phyloP scores from a whole-genome alignment of 1,284 basidiomycete genomes.

The Cystobasidium slooffiae region DNA sequence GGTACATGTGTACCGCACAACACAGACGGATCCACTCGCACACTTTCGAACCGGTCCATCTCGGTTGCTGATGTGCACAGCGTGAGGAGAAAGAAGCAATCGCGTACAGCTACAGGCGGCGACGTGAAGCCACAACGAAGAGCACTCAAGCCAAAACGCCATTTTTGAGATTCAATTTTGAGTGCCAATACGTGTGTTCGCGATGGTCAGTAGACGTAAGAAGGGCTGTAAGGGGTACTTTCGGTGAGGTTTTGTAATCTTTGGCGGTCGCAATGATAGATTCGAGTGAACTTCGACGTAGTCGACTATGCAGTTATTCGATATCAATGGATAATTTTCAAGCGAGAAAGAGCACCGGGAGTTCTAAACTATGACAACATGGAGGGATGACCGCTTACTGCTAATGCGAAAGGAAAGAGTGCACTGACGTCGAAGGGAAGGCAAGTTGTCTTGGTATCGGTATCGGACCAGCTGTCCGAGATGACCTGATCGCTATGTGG shows the following conservation, averaged over 20 bases:
- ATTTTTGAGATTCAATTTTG: background rate
- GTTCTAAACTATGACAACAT: conserved; percentile 11
- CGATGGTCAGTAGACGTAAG: background rate
- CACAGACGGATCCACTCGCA: conserved; percentile 9
- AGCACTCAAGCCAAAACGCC: background rate
- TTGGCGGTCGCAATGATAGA: background rate
- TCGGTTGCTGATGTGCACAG: background rate
- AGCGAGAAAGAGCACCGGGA: too few relatives aligned
- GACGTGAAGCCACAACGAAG: background rate
- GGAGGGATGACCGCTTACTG: background rate
- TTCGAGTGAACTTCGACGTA: background rate
- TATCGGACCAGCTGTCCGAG: background rate
- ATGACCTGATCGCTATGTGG: too few relatives aligned
- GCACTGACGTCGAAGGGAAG: background rate
- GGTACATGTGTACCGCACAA: conserved; percentile 6
- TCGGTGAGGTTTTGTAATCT: background rate
- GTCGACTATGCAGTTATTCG: too few relatives aligned
- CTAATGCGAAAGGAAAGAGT: background rate
- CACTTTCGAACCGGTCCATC: background rate
- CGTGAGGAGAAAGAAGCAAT: background rate
- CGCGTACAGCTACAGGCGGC: background rate
- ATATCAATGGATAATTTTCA: too few relatives aligned
- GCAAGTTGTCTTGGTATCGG: background rate
- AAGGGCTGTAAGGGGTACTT: too few relatives aligned
- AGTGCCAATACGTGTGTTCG: background rate